A percentile compares a stretch with the other conserved stretches of the same genome.
These are phyloP conservation scores for Aureobasidium musti DNA, from an alignment of 2,329 filamentous ascomycete species.

Conservation along the genomic window DNA sequence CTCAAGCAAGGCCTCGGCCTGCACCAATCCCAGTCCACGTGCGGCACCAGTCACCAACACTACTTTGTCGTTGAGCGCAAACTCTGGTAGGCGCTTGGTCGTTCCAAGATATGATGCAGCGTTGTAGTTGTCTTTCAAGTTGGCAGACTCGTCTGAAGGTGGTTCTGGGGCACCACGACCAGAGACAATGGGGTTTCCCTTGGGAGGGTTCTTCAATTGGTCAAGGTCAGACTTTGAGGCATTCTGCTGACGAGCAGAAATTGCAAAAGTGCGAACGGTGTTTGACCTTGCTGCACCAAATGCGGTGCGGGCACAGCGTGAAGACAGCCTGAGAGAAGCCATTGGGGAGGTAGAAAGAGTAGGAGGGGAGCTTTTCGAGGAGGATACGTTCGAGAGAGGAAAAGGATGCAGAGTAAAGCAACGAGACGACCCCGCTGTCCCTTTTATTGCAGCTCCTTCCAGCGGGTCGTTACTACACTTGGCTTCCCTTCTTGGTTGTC, in stretches of 20 bases:
- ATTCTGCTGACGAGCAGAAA: conserved; percentile 12
- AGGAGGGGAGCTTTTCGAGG: background rate
- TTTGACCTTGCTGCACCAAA: background rate
- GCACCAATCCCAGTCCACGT: conserved; percentile 70
- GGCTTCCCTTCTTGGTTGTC: conserved; percentile 21
- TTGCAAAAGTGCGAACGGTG: conserved; percentile 7
- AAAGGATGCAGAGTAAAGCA: background rate
- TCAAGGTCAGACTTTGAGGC: conserved; percentile 18
- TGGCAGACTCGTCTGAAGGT: conserved; percentile 39
- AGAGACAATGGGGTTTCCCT: conserved; percentile 38
- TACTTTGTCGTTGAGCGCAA: conserved; percentile 70
- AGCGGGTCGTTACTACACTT: background rate
- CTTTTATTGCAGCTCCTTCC: conserved; percentile 17
- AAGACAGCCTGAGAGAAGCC: conserved; percentile 16
- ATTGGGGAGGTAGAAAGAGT: background rate
- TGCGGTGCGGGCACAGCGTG: background rate
- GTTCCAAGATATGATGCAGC: conserved; percentile 42
- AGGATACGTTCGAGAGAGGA: background rate
- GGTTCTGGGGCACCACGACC: conserved; percentile 38
- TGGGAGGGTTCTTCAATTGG: conserved; percentile 37
- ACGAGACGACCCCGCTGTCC: conserved; percentile 3
- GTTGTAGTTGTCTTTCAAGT: conserved; percentile 38
- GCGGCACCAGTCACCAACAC: conserved; percentile 72
- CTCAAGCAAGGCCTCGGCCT: conserved; percentile 72
- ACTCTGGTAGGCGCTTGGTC: conserved; percentile 63